phyloP scores from a whole-genome alignment of 805 yeast species.

The Yamadazyma tumulicola region DNA sequence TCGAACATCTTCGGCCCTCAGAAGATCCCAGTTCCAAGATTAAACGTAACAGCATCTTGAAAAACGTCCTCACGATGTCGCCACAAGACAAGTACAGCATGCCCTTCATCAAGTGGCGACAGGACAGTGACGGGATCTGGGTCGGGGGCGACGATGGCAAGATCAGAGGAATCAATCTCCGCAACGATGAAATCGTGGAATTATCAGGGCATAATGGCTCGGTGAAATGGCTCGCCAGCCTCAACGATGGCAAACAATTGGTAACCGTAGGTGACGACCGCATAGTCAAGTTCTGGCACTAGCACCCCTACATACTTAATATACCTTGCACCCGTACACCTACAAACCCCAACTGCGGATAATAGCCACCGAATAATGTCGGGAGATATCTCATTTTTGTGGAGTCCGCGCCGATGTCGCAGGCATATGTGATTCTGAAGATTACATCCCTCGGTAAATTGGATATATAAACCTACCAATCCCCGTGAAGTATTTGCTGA shows the following conservation, averaged over 20 bases:
- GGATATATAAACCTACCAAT: too few species aligned
- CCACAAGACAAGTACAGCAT: slow-evolving; percentile 69
- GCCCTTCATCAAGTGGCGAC: slow-evolving; percentile 46
- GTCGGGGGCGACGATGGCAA: slow-evolving; percentile 66
- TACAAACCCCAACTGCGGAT: too few species aligned
- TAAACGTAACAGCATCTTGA: slow-evolving; percentile 23
- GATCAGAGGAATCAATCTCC: slow-evolving; percentile 55
- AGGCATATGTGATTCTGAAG: too few species aligned
- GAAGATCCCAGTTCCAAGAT: slow-evolving; percentile 13
- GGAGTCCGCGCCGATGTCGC: too few species aligned
- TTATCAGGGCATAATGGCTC: slow-evolving; percentile 43
- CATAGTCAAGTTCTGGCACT: slow-evolving; percentile 15
- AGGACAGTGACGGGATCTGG: slow-evolving; percentile 54
- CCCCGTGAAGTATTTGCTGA: too few species aligned
- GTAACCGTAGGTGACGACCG: slow-evolving; percentile 49
- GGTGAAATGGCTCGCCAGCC: slow-evolving; percentile 40
- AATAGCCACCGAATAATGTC: too few species aligned
- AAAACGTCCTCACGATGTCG: slow-evolving; percentile 42
- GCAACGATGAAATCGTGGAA: slow-evolving; percentile 30
- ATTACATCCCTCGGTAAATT: too few species aligned
- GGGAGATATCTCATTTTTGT: too few species aligned
- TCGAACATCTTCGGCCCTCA: too few species aligned
- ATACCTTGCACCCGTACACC: too few species aligned
- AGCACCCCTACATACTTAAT: background rate
- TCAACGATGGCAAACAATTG: slow-evolving; percentile 25